These are phyloP conservation scores for Trichoderma sp. DNA, from an alignment of 2,329 filamentous ascomycete genomes.

Conservation along the genomic window DNA sequence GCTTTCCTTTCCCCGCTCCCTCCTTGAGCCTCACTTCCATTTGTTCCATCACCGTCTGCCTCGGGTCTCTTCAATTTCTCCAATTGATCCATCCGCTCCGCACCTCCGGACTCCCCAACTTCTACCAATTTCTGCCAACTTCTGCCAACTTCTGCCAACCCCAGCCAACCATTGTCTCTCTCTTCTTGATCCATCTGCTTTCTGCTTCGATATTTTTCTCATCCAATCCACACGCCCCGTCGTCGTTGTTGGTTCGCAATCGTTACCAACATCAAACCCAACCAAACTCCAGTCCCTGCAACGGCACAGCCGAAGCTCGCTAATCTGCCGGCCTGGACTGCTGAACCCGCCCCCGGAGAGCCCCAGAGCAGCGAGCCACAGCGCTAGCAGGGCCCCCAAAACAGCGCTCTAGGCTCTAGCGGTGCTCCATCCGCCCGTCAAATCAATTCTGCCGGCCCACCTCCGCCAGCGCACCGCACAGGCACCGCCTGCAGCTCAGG, in stretches of 20 bases:
- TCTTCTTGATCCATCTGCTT: background rate
- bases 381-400: slow-evolving; percentile 13
- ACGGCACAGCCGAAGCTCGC: slow-evolving; percentile 20
- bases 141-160: too few relatives aligned
- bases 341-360: slow-evolving; percentile 11
- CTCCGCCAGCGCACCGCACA: slow-evolving; percentile 8
- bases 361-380: background rate
- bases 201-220: background rate
- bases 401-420: too few relatives aligned
- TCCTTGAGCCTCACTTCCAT: background rate
- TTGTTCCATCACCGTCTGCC: too few relatives aligned
- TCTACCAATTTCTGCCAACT: too few relatives aligned
- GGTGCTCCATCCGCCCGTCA: too few relatives aligned
- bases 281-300: background rate
- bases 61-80: background rate
- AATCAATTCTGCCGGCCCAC: slow-evolving; percentile 3
- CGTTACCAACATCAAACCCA: background rate
- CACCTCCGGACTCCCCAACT: background rate
- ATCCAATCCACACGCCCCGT: background rate
- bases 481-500: background rate
- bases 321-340: slow-evolving; percentile 20
- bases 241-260: background rate
- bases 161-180: background rate
- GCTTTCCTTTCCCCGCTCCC: background rate
- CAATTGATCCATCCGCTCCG: background rate